Evolutionary conservation across 2,329 filamentous ascomycete species (phyloP), one percentile per base, ranked within the genome.

Genomic region (Lecanicillium sp.): DNA sequence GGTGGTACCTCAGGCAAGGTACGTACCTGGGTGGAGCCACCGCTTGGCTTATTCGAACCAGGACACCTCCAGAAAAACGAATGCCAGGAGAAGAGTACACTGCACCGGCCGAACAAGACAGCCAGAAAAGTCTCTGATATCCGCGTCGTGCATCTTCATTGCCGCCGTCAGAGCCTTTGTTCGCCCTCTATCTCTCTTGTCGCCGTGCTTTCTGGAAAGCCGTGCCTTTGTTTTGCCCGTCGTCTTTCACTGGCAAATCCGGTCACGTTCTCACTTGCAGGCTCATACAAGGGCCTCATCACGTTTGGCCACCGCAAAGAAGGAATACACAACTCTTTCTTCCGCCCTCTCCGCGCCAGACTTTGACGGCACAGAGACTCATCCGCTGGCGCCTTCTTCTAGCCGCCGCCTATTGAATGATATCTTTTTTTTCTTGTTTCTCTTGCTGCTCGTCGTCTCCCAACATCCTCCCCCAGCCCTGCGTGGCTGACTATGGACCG

Each of bases 1-100:
- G 11, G 13, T 33, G 11, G 30, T 18, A 15, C 30, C 15, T 33
- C 30, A 17, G 42, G 22, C 11, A 25, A 17, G 42, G 22, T 25
- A 25, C 22, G 22, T 25, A 25, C 22, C 22, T 7, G 22, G 22
- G 22, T 25, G 22, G 22, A 25, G 22, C 22, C 22, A 11, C 22
- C 22, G 22, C 48, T 43, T 54, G 57, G 57, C 57, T 58, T 60
- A 58, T 60, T 60, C 57, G 54, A 55, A 58, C 57, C 56, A 60
- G 56, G 57, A 60, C 57, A 59, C 52, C 55, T 58, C 48, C 51
- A 59, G 53, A 59, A 60, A 59, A 58, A 50, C 56, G 49, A 58
- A 41, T 46, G 47, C 52, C 53, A 56, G 53, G 53, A 56, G 57
- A 54, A 47, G 45, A 48, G 42, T 47, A 48, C 40, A 37, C 19